Percentiles rank a stretch among this genome's conserved stretches.
These are phyloP conservation scores for Pseudodiploospora longispora DNA, from an alignment of 2,329 filamentous ascomycete genomes.

Conservation along the genomic window DNA sequence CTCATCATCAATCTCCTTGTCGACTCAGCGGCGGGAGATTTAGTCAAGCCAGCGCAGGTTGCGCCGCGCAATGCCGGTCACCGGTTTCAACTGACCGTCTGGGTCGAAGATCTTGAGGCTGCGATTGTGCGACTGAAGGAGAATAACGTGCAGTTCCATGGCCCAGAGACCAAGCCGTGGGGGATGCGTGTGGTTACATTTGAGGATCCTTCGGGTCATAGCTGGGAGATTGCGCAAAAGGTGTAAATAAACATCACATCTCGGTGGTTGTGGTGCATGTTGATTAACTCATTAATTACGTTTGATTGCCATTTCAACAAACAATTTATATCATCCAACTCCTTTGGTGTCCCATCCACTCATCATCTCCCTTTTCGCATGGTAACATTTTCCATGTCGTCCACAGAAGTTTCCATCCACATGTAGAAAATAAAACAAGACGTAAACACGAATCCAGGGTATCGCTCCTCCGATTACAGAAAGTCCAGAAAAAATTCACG, in stretches of 20 bases:
- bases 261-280: too few relatives aligned
- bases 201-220: conserved; percentile 9
- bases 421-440: too few relatives aligned
- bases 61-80: conserved; percentile 2
- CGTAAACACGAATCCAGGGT: neutral
- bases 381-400: too few relatives aligned
- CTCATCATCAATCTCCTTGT: conserved; percentile 7
- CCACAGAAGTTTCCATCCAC: too few relatives aligned
- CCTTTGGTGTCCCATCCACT: too few relatives aligned
- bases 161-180: conserved; percentile 9
- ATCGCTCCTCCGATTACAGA: neutral
- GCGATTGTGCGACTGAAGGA: conserved; percentile 5
- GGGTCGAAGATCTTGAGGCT: conserved; percentile 9
- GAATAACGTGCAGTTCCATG: conserved; percentile 7
- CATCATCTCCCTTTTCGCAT: too few relatives aligned
- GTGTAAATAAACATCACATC: neutral
- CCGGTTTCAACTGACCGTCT: conserved; percentile 8
- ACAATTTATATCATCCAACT: too few relatives aligned
- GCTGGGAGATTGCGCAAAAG: conserved; percentile 9
- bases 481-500: too few relatives aligned
- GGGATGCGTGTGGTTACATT: conserved; percentile 8
- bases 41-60: conserved; percentile 1
- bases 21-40: neutral
- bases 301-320: too few relatives aligned
- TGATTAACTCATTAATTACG: too few relatives aligned